Conservation (phyloP, 108 stramenopile genomes). For the Skeletonema costatum region DNA sequence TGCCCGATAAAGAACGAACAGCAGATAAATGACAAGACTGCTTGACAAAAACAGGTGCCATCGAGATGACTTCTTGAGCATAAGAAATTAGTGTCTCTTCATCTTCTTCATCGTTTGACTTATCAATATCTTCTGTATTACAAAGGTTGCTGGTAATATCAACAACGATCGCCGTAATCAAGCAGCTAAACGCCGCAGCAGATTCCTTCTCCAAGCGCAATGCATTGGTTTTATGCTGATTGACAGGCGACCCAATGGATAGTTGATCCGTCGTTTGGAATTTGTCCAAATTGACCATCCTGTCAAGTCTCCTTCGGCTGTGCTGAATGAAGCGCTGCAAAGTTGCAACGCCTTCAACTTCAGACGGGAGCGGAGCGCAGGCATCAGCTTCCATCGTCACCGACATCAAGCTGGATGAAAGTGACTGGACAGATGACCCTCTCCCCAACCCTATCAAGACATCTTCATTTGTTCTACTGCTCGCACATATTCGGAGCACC, state of each 20-base stretch:
- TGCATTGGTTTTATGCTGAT: slow-evolving; percentile 26
- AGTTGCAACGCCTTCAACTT: slow-evolving; percentile 17
- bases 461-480: slow-evolving; percentile 63
- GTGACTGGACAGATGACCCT: slow-evolving; percentile 3
- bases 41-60: slow-evolving; percentile 39
- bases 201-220: slow-evolving; percentile 53
- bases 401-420: slow-evolving; percentile 32
- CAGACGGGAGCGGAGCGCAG: slow-evolving; percentile 56
- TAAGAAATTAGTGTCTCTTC: slow-evolving; percentile 35
- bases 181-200: slow-evolving; percentile 61
- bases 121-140: slow-evolving; percentile 3
- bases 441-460: slow-evolving; percentile 53
- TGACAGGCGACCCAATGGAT: slow-evolving; percentile 15
- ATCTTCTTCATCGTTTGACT: slow-evolving; percentile 7
- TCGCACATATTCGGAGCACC: slow-evolving; percentile 73
- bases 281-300: slow-evolving; percentile 72
- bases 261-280: slow-evolving; percentile 55
- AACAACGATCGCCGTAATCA: slow-evolving; percentile 46
- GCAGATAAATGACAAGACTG: slow-evolving; percentile 27
- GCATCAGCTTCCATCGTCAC: slow-evolving; percentile 70
- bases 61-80: slow-evolving; percentile 27
- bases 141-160: slow-evolving; percentile 35
- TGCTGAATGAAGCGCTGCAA: slow-evolving; percentile 53
- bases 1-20: slow-evolving; percentile 32
- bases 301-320: slow-evolving; percentile 56